Evolutionary conservation across 345 rosid genomes (phyloP), one percentile per base, ranked within the genome.

Genomic region (Salix arbutifolia): DNA sequence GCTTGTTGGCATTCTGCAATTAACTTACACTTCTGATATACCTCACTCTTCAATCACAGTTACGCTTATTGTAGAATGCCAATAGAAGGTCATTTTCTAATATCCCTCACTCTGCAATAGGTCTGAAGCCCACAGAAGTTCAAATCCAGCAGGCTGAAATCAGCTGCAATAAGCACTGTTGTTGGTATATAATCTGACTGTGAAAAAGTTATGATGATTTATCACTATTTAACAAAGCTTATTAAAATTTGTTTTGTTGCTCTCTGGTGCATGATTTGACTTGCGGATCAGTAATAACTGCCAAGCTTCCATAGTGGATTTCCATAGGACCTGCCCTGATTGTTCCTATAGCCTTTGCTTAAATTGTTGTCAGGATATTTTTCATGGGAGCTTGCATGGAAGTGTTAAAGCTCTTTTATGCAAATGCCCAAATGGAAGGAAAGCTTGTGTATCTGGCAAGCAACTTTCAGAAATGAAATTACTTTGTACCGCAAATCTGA

Each of bases 321-420:
- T 87, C 74, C 95, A 87, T 67, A 87, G 91, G 77, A 87, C 91
- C 82, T 90, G 95, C 83, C 81, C 92, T 25, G 90, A 75, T 42
- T 91, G 98, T 77, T 90, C 91, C 28, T 90, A 86, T 74, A 84
- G 70, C 50, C 85, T 88, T 58, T 91, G 94, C 84, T 83, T 89
- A 83, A 87, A 87, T 60, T 89, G 92, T 86, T 91, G 86, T 77
- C 81, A 79, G 77, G 89, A 89, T 79, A 82, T 77, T 44, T 69
- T 80, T 77, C 86, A 84, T 62, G 89, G 76, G 74, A 82, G 83
- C 74, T 78, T 86, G 71, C 81, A 83, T 69, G 83, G 77, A 50
- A 89, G 84, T 53, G 62, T 74, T 78, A 82, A 87, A 71, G 42
- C 84, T 60, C 85, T 79, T 65, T 26, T 56, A 48, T 77, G 81